Evolutionary conservation across 352 stramenopile genomes (phyloP).

Genomic region (Blastocystis sp.): DNA sequence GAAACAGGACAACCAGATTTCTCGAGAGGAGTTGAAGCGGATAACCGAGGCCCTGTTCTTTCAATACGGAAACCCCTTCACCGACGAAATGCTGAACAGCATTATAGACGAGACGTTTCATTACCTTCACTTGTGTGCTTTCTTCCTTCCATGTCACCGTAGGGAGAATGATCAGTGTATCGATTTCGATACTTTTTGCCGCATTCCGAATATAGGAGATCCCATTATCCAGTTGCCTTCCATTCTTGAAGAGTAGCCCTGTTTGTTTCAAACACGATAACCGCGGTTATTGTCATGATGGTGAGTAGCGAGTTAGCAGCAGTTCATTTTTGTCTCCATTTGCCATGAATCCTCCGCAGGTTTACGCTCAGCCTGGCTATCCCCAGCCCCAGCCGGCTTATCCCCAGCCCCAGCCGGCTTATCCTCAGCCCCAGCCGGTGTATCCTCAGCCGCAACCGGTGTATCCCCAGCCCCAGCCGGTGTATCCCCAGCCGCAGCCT

Average conservation of each 20-base stretch:
- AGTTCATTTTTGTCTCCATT: neutral
- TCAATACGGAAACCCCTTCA: constrained; percentile 40
- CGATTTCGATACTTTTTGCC: constrained; percentile 35
- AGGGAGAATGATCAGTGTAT: constrained; percentile 51
- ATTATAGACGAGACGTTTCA: constrained; percentile 57
- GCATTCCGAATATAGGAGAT: constrained; percentile 58
- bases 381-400: neutral
- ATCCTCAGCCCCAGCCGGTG: neutral
- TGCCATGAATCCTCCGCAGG: neutral
- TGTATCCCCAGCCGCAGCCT: constrained; percentile 1
- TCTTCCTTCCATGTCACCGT: neutral
- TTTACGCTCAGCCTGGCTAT: neutral
- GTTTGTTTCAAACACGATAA: neutral
- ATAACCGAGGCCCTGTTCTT: constrained; percentile 67
- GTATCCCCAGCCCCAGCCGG: constrained; percentile 12
- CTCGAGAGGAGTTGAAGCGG: constrained; percentile 50
- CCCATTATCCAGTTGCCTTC: constrained; percentile 38
- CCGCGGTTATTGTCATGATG: neutral
- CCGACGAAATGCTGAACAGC: constrained; percentile 32
- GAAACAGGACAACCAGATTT: constrained; percentile 47
- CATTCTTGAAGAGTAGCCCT: constrained; percentile 14
- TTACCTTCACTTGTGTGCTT: constrained; percentile 10
- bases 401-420: neutral
- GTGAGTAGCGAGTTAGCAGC: neutral
- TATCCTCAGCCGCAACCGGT: neutral